Percentiles rank a stretch among this genome's conserved stretches.
Evolutionary conservation across 1,284 basidiomycete genomes (phyloP).

Genomic region (Peniophora sp.): DNA sequence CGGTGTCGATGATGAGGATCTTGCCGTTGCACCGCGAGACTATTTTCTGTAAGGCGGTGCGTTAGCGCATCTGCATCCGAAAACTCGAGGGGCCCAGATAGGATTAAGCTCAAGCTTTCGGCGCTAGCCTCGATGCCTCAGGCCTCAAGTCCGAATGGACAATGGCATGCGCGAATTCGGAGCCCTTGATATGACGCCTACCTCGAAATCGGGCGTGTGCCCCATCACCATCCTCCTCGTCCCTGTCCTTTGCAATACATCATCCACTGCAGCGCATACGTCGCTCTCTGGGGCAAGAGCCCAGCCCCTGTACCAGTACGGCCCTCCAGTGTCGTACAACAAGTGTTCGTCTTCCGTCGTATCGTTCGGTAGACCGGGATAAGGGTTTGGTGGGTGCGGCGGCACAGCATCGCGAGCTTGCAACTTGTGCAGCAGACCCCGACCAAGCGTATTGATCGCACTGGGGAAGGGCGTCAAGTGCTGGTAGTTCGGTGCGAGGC

Average conservation of each 20-base stretch:
- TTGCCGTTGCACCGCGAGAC: slow-evolving; percentile 78
- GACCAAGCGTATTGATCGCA: slow-evolving; percentile 68
- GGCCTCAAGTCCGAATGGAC: no score
- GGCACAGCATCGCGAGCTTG: slow-evolving; percentile 54
- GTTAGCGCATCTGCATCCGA: neutral
- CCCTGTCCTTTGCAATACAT: slow-evolving; percentile 63
- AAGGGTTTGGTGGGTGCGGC: slow-evolving; percentile 75
- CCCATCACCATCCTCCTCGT: slow-evolving; percentile 89
- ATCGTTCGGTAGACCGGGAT: slow-evolving; percentile 65
- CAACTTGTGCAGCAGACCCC: slow-evolving; percentile 57
- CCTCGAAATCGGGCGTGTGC: slow-evolving; percentile 85
- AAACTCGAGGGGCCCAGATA: neutral
- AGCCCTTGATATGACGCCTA: slow-evolving; percentile 22
- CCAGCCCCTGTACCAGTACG: slow-evolving; percentile 89
- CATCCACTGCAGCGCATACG: slow-evolving; percentile 66
- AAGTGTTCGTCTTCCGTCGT: slow-evolving; percentile 60
- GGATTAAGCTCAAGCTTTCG: slow-evolving; percentile 3
- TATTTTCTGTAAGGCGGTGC: slow-evolving; percentile 43
- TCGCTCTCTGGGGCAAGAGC: slow-evolving; percentile 62
- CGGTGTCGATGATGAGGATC: slow-evolving; percentile 87
- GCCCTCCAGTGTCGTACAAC: slow-evolving; percentile 72
- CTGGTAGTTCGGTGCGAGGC: slow-evolving; percentile 67
- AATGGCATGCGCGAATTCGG: no score
- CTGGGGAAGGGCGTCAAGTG: slow-evolving; percentile 74
- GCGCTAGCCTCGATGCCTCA: no score